A percentile compares a stretch with the other conserved stretches of the same genome.
These are phyloP conservation scores for Ambrosiella xylebori DNA, from an alignment of 2,329 filamentous ascomycete genomes.

Conservation along the genomic window DNA sequence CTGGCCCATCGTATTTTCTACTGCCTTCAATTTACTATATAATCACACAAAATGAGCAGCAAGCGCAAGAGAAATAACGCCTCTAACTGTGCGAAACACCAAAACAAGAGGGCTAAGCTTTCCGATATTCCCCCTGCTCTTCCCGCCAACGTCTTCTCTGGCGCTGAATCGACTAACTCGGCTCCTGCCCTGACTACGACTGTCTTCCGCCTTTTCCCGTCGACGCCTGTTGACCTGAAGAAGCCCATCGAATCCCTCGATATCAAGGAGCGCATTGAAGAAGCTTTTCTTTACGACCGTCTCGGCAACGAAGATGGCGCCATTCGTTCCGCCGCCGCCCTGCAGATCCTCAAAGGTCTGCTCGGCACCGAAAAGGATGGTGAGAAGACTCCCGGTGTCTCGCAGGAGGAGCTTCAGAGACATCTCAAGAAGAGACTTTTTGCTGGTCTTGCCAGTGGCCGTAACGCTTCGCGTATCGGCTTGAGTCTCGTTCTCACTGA, in stretches of 20 bases:
- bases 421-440: conserved; percentile 56
- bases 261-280: conserved; percentile 37
- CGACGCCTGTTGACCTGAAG: conserved; percentile 23
- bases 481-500: conserved; percentile 83
- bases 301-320: conserved; percentile 41
- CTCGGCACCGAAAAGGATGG: conserved; percentile 26
- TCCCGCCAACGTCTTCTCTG: neutral
- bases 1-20: neutral
- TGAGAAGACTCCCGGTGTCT: conserved; percentile 17
- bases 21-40: neutral
- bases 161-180: neutral
- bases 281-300: conserved; percentile 42
- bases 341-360: conserved; percentile 39
- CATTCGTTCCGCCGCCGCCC: conserved; percentile 40
- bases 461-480: conserved; percentile 73
- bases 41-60: conserved; percentile 7
- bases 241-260: conserved; percentile 26
- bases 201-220: conserved; percentile 8
- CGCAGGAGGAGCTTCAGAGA: conserved; percentile 36
- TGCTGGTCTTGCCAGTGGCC: conserved; percentile 72
- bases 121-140: conserved; percentile 4
- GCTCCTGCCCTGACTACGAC: conserved; percentile 4
- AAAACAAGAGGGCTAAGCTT: conserved; percentile 7
- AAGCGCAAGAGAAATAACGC: conserved; percentile 13
- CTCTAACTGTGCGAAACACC: neutral